Evolutionary conservation across 2,329 filamentous ascomycete species (phyloP), one percentile per base, ranked within the genome.

Genomic region (Coniosporium tulheliwenetii): DNA sequence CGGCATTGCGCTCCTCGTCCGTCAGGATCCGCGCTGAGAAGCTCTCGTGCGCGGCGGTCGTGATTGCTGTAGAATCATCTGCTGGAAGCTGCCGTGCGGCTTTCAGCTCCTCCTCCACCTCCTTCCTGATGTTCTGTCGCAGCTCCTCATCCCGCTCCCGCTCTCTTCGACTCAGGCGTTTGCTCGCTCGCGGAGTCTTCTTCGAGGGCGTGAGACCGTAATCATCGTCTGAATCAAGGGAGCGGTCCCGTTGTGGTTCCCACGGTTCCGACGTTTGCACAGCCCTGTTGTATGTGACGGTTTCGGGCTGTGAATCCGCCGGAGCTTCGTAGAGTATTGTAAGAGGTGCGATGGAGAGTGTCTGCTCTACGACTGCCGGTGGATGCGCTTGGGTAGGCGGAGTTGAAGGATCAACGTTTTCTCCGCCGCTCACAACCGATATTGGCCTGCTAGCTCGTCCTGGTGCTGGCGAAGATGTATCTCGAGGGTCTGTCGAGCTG

Each of bases 231-330:
- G 74, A 70, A 29, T 74, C 73, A 8, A 75, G 66, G 30, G 70
- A 66, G 30, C 69, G 64, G 26, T 71, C 64, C 42, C 68, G 64
- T 5, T 69, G 66, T 5, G 63, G 62, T 13, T 70, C 67, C 76
- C 83, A 83, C 46, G 80, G 77, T 52, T 85, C 81, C 15, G 81
- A 77, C 12, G 91, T 95, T 61, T 98, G 93, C 15, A 96, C 86
- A 42, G 79, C 87, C 65, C 95, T 96, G 70, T 84, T 96, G 69
- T 98, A 98, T 40, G 86, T 93, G 55, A 93, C 86, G 44, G 93
- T 70, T 60, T 98, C 91, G 48, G 65, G 65, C 50, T 65, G 69
- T 30, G 81, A 77, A 14, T 78, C 80, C 1, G 83, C 81, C 1
- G 81, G 77, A 47, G 77, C 82, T 59, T 94, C 87, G 61, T 81